Percentiles rank a stretch among this genome's conserved stretches.
Conservation (phyloP, 129 eudicot species). For the Heracleum sosnowskyi region DNA sequence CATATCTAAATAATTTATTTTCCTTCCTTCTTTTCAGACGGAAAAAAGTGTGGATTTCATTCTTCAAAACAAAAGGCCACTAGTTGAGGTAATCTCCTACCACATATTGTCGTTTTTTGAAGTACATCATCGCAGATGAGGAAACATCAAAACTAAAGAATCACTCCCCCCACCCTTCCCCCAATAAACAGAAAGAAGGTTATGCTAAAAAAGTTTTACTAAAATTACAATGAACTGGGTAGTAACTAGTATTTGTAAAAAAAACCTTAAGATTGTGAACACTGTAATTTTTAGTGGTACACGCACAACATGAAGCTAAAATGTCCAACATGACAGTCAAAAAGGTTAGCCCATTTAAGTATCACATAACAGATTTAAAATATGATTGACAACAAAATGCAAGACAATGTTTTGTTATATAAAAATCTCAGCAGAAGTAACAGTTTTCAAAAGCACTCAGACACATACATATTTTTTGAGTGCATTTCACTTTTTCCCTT, state of each 20-base stretch:
- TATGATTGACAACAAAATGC: background rate
- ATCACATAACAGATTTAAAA: no score
- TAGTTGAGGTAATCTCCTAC: slow-evolving; percentile 62
- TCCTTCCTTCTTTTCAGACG: slow-evolving; percentile 31
- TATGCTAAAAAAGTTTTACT: background rate
- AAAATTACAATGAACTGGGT: no score
- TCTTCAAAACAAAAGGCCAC: slow-evolving; percentile 58
- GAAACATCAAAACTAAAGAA: background rate
- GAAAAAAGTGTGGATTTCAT: slow-evolving; percentile 68
- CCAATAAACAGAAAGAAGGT: background rate
- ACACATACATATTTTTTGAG: no score
- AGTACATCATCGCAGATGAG: background rate
- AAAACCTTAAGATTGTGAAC: background rate
- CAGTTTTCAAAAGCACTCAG: background rate
- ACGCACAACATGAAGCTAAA: no score
- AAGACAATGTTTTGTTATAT: background rate
- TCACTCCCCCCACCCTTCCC: background rate
- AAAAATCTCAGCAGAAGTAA: background rate
- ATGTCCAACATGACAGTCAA: no score
- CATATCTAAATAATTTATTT: background rate
- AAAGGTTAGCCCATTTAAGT: no score
- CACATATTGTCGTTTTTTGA: background rate
- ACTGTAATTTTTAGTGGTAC: background rate
- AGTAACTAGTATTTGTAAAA: no score
- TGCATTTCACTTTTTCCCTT: background rate